Evolutionary conservation across 2,329 filamentous ascomycete species (phyloP).

Genomic region (Alternaria triticimaculans): DNA sequence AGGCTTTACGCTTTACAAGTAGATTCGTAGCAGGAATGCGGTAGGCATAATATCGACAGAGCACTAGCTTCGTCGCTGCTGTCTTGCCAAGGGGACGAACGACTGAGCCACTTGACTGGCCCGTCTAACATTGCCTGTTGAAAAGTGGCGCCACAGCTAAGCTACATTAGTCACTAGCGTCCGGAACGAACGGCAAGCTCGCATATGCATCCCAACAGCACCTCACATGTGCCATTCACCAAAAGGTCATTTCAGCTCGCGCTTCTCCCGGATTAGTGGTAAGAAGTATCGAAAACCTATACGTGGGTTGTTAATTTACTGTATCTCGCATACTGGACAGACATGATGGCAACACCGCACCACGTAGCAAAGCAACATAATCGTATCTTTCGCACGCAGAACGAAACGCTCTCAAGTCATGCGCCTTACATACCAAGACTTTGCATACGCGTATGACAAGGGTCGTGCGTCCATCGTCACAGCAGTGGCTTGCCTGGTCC

Average conservation of each 20-base stretch:
- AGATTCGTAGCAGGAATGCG: not conserved
- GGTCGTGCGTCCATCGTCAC: conserved; percentile 14
- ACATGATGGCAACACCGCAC: not conserved
- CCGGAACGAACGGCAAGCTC: conserved; percentile 22
- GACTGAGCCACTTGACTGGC: conserved; percentile 15
- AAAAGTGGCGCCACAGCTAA: conserved; percentile 19
- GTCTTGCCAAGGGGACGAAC: not conserved
- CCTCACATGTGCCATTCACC: conserved; percentile 4
- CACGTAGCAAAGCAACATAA: not conserved
- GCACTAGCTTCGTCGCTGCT: not conserved
- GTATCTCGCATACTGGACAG: not conserved
- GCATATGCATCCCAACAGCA: conserved; percentile 10
- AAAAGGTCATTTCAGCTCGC: not conserved
- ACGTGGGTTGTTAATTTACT: not conserved
- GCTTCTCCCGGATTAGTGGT: not conserved
- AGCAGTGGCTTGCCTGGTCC: conserved; percentile 17
- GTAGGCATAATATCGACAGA: not conserved
- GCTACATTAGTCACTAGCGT: not conserved
- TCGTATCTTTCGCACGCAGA: not conserved
- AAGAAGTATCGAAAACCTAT: not conserved
- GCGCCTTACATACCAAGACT: conserved; percentile 29
- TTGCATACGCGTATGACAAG: conserved; percentile 23
- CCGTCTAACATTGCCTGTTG: conserved; percentile 7
- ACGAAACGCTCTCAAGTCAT: conserved; percentile 13
- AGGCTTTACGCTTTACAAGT: not conserved